Evolutionary conservation across 2,329 filamentous ascomycete species (phyloP), one percentile per base, ranked within the genome.

Genomic region (Ascochyta viciae-villosae): DNA sequence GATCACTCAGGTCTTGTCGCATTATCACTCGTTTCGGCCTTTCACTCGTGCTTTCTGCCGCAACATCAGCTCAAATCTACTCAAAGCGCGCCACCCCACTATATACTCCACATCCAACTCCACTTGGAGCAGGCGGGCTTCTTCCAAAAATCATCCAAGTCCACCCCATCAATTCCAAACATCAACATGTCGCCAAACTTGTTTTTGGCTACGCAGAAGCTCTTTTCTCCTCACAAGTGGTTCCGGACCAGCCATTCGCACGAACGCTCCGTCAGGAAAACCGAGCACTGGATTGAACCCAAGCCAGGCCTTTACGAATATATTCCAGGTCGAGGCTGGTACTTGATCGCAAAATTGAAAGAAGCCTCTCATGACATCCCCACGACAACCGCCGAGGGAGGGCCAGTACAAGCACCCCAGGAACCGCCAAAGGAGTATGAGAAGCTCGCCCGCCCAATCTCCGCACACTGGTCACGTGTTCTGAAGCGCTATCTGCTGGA

Each of bases 221-320:
- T 79, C 40, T 80, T 81, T 67, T 78, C 77, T 50, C 81, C 81
- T 6, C 70, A 75, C 56, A 81, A 81, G 72, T 82, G 80, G 81
- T 82, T 82, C 62, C 60, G 61, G 47, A 73, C 77, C 34, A 74
- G 72, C 35, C 71, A 77, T 33, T 72, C 72, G 49, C 54, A 52
- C 5, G 72, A 78, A 23, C 74, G 74, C 24, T 68, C 77, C 2
- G 67, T 74, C 35, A 73, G 77, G 60, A 73, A 72, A 29, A 78
- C 78, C 42, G 80, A 83, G 63, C 78, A 81, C 61, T 82, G 81
- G 80, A 69, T 76, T 34, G 66, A 66, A n/a, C 81, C 81, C 5
- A 72, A 79, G 15, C 78, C 80, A 5, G 81, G 81, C 38, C 77
- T 74, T 34, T 83, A 83, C 68, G 80, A 80, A 57, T 81, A 81